Conservation (phyloP, 345 rosid species). For the Microcos paniculata region DNA sequence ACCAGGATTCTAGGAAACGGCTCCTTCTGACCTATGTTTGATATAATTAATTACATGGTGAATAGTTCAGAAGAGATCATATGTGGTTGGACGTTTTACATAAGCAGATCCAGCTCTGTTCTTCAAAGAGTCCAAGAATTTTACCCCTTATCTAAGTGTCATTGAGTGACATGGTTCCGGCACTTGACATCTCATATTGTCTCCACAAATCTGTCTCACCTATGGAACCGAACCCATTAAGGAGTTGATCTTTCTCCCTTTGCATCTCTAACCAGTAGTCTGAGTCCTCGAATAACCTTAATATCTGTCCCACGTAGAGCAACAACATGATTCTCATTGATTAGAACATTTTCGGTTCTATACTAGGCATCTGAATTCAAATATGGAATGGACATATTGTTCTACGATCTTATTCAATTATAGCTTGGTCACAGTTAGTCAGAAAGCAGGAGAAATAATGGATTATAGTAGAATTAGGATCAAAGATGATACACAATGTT, state of each 20-base stretch:
- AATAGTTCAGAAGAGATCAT: not conserved
- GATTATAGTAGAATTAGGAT: not conserved
- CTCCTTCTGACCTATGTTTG: not conserved
- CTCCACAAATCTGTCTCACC: conserved; percentile 19
- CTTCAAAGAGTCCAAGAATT: not conserved
- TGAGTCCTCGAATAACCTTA: conserved; percentile 32
- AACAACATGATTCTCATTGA: conserved; percentile 3
- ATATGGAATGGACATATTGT: not conserved
- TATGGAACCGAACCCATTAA: conserved; percentile 15
- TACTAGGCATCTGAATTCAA: not conserved
- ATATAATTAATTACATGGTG: not conserved
- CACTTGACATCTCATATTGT: conserved; percentile 13
- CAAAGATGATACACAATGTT: not conserved
- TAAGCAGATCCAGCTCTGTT: not conserved
- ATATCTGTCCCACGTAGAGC: conserved; percentile 27
- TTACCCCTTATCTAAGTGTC: not conserved
- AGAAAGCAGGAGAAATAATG: not conserved
- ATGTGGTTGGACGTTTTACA: not conserved
- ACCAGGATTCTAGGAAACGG: not conserved
- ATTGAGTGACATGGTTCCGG: not conserved
- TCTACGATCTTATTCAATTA: not conserved
- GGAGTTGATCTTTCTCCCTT: conserved; percentile 26
- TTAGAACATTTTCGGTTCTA: not conserved
- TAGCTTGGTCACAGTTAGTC: not conserved
- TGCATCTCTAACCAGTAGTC: conserved; percentile 25